These are phyloP conservation scores for Colletotrichum scovillei DNA, from an alignment of 2,329 filamentous ascomycete species.

Conservation along the genomic window DNA sequence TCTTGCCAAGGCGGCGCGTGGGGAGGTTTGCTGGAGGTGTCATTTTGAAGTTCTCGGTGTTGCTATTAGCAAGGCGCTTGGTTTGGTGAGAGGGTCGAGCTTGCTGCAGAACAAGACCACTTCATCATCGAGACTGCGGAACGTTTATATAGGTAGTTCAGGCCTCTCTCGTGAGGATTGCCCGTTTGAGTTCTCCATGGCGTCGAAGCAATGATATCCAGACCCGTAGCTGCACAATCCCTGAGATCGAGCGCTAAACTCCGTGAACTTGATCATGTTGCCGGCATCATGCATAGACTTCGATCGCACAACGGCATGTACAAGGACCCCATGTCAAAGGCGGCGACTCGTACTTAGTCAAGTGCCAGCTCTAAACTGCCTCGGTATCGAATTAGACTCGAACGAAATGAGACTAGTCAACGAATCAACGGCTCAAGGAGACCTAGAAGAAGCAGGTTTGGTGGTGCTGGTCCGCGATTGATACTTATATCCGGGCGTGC, in stretches of 20 bases:
- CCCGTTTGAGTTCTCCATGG: neutral
- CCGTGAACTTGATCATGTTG: neutral
- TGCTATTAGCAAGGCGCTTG: neutral
- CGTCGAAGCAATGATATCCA: fast-evolving
- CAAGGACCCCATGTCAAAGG: neutral
- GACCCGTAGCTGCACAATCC: neutral
- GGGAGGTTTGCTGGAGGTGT: constrained; percentile 34
- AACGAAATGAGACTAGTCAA: neutral
- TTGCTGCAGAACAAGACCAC: neutral
- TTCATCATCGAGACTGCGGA: neutral
- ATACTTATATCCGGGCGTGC: neutral
- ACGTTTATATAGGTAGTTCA: neutral
- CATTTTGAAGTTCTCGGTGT: neutral
- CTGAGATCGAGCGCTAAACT: neutral
- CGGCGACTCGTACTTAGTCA: neutral
- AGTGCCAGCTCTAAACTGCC: neutral
- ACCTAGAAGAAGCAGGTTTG: neutral
- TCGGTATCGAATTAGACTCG: neutral
- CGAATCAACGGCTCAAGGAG: neutral
- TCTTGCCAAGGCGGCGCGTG: constrained; percentile 60
- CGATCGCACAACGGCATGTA: neutral
- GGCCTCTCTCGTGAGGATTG: neutral
- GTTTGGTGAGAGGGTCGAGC: neutral
- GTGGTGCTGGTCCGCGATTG: neutral
- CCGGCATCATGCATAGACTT: neutral